These are phyloP conservation scores for Xerocomellus chrysenteron DNA, from an alignment of 768 basidiomycete genomes.

Conservation along the genomic window DNA sequence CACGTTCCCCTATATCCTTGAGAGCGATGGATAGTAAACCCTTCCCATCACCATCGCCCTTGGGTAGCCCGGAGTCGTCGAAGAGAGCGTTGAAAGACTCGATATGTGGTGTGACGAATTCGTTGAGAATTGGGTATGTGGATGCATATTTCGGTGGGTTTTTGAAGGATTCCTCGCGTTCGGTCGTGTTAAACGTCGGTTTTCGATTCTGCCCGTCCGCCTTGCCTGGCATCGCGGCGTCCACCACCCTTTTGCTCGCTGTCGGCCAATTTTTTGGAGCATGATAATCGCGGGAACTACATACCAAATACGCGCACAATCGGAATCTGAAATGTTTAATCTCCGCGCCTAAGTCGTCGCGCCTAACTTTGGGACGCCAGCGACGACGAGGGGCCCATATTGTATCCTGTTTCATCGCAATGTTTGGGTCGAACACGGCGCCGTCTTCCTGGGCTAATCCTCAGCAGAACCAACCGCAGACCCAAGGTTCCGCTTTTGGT, in stretches of 20 bases:
- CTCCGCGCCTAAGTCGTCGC: conserved; percentile 20
- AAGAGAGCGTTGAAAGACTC: conserved; percentile 97
- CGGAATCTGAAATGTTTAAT: conserved; percentile 19
- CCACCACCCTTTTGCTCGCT: not conserved
- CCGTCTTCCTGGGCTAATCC: conserved; percentile 69
- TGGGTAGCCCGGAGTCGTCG: conserved; percentile 82
- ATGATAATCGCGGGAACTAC: conserved; percentile 22
- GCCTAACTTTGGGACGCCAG: conserved; percentile 14
- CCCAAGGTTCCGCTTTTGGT: conserved; percentile 61
- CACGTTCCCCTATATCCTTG: conserved; percentile 84
- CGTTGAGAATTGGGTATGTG: conserved; percentile 79
- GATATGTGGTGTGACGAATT: conserved; percentile 91
- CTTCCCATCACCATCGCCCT: conserved; percentile 71
- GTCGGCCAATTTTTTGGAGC: conserved; percentile 12
- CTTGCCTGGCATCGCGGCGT: conserved; percentile 48
- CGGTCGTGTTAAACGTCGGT: conserved; percentile 78
- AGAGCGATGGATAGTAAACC: conserved; percentile 79
- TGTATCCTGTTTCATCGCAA: conserved; percentile 32
- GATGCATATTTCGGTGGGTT: conserved; percentile 68
- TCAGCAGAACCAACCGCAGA: conserved; percentile 61
- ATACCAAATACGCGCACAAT: conserved; percentile 19
- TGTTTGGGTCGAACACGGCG: conserved; percentile 58
- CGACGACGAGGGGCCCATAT: conserved; percentile 26
- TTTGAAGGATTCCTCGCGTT: conserved; percentile 74
- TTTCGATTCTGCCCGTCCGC: conserved; percentile 38